A percentile compares a stretch with the other conserved stretches of the same genome.
phyloP scores from a whole-genome alignment of 371 early-diverging fungal species.

The Mortierella polycephala region DNA sequence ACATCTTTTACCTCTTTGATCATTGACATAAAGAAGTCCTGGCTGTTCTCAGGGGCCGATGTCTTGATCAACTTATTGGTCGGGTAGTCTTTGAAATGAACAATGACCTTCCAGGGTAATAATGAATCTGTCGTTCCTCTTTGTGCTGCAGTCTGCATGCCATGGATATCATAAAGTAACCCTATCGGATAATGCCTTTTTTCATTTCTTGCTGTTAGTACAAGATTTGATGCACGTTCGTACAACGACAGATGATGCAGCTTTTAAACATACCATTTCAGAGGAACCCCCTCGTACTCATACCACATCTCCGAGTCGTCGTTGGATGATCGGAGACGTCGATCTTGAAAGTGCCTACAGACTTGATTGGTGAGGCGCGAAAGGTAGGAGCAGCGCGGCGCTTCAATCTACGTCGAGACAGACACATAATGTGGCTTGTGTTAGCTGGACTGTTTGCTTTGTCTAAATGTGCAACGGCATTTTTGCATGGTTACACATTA shows the following conservation, averaged over 20 bases:
- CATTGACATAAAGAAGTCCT: slow-evolving; percentile 81
- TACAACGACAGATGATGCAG: slow-evolving; percentile 17
- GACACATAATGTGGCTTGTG: background rate
- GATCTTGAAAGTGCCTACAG: slow-evolving; percentile 52
- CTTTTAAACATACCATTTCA: slow-evolving; percentile 71
- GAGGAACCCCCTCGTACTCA: slow-evolving; percentile 65
- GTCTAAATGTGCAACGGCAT: background rate
- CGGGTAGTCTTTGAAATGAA: slow-evolving; percentile 70
- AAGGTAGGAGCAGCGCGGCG: slow-evolving; percentile 71
- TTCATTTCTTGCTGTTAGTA: background rate
- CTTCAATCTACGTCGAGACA: slow-evolving; percentile 59
- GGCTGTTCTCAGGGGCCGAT: slow-evolving; percentile 60
- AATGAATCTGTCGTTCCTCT: slow-evolving; percentile 7
- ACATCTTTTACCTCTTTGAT: slow-evolving; percentile 70
- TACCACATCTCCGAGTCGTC: slow-evolving; percentile 72
- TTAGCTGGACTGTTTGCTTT: slow-evolving; percentile 11
- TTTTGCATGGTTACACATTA: slow-evolving; percentile 16
- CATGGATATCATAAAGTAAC: slow-evolving; percentile 69
- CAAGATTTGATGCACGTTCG: slow-evolving; percentile 60
- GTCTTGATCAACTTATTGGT: slow-evolving; percentile 61
- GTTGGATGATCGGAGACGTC: slow-evolving; percentile 31
- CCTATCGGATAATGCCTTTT: slow-evolving; percentile 81
- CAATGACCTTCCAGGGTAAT: slow-evolving; percentile 71
- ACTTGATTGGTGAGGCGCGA: slow-evolving; percentile 62
- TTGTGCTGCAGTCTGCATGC: slow-evolving; percentile 10